These are phyloP conservation scores for Adenanthera pavonina DNA, from an alignment of 306 rosid species.

Conservation along the genomic window DNA sequence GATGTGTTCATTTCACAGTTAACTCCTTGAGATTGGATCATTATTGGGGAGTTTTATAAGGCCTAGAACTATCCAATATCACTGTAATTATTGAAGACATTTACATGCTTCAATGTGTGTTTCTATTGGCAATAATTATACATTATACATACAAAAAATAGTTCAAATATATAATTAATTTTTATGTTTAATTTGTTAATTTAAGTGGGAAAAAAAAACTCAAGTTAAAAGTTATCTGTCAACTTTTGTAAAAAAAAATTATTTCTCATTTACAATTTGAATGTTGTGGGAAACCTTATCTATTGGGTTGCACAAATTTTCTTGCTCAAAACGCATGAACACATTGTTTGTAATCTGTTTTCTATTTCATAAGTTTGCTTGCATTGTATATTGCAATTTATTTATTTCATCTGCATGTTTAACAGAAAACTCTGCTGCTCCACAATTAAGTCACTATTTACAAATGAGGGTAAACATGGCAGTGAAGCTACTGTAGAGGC, in stretches of 20 bases:
- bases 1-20: neutral
- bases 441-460: slow-evolving; percentile 72
- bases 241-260: too few species aligned
- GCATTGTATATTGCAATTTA: slow-evolving; percentile 5
- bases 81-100: neutral
- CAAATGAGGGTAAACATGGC: slow-evolving; percentile 87
- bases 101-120: slow-evolving; percentile 6
- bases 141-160: neutral
- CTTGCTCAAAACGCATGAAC: slow-evolving; percentile 21
- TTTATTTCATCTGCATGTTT: slow-evolving; percentile 42
- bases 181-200: neutral
- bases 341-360: neutral
- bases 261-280: neutral
- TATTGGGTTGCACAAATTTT: slow-evolving; percentile 13
- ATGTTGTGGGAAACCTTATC: neutral
- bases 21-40: slow-evolving; percentile 15
- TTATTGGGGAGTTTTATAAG: slow-evolving; percentile 11
- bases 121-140: slow-evolving; percentile 7
- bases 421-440: slow-evolving; percentile 82
- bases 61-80: neutral
- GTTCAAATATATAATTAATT: neutral
- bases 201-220: neutral
- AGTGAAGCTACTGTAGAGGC: slow-evolving; percentile 91
- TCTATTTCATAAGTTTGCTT: slow-evolving; percentile 12
- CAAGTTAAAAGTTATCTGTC: neutral